Evolutionary conservation across 2,329 filamentous ascomycete species (phyloP).

Genomic region (Cladosporium sp.): DNA sequence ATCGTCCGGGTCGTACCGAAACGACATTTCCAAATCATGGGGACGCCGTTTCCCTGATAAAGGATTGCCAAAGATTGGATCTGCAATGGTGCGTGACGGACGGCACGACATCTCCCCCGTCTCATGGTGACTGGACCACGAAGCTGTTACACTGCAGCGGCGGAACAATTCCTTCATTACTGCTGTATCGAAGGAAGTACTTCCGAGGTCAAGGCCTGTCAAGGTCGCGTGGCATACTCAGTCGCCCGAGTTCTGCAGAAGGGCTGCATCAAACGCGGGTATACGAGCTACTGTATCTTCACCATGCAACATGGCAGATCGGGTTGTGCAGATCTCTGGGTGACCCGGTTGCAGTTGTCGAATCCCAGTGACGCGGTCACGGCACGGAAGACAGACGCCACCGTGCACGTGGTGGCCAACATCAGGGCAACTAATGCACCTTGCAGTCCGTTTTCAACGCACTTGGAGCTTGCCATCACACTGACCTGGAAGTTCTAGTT

Average conservation of each 20-base stretch:
- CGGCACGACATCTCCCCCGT: background rate
- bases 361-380: conserved; percentile 6
- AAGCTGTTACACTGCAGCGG: background rate
- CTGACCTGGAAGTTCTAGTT: background rate
- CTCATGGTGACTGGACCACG: background rate
- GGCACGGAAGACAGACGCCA: conserved; percentile 9
- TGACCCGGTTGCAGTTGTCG: background rate
- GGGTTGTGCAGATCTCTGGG: background rate
- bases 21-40: conserved; percentile 11
- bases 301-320: background rate
- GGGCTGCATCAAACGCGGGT: background rate
- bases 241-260: background rate
- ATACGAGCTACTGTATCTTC: background rate
- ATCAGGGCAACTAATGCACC: conserved; percentile 3
- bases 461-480: background rate
- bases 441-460: background rate
- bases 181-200: background rate
- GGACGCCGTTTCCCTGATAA: background rate
- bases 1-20: background rate
- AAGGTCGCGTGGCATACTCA: background rate
- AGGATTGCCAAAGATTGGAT: background rate
- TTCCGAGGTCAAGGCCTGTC: background rate
- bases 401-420: conserved; percentile 8
- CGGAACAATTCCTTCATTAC: background rate
- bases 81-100: background rate